Evolutionary conservation across 768 basidiomycete species (phyloP).

Genomic region (Cantharellus anzutake): DNA sequence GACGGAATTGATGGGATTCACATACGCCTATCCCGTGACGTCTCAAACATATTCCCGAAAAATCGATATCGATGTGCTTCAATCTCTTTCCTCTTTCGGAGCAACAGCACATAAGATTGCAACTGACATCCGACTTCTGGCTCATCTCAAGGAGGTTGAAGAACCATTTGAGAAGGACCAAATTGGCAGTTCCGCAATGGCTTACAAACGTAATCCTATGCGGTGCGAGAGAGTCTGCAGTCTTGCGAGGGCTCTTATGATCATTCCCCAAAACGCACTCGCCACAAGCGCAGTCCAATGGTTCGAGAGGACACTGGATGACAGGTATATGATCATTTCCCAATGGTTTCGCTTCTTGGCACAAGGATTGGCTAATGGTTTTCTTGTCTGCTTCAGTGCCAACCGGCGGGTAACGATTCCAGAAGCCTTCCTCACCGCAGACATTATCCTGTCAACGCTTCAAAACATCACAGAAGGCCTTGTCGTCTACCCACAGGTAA

Average conservation of each 20-base stretch:
- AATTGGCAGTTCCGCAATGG: constrained; percentile 95
- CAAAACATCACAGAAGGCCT: constrained; percentile 95
- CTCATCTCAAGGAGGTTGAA: constrained; percentile 96
- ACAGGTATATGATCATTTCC: constrained; percentile 35
- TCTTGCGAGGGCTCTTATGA: constrained; percentile 89
- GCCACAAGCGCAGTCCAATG: constrained; percentile 93
- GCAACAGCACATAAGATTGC: constrained; percentile 97
- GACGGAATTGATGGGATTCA: constrained; percentile 80
- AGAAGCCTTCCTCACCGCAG: constrained; percentile 91
- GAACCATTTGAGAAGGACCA: constrained; percentile 98
- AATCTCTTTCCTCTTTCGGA: constrained; percentile 75
- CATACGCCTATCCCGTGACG: constrained; percentile 91
- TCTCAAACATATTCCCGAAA: constrained; percentile 98
- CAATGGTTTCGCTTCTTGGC: neutral
- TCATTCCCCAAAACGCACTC: constrained; percentile 85
- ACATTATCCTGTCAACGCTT: constrained; percentile 86
- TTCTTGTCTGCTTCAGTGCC: constrained; percentile 32
- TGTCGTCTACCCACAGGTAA: constrained; percentile 98
- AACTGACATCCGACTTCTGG: constrained; percentile 83
- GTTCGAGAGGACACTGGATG: constrained; percentile 96
- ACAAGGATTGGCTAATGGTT: neutral
- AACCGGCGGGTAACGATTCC: constrained; percentile 93
- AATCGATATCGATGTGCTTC: constrained; percentile 84
- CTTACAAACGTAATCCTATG: constrained; percentile 99
- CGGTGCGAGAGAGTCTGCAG: constrained; percentile 95